Conservation (phyloP, 345 rosid genomes). For the Salix exigua region DNA sequence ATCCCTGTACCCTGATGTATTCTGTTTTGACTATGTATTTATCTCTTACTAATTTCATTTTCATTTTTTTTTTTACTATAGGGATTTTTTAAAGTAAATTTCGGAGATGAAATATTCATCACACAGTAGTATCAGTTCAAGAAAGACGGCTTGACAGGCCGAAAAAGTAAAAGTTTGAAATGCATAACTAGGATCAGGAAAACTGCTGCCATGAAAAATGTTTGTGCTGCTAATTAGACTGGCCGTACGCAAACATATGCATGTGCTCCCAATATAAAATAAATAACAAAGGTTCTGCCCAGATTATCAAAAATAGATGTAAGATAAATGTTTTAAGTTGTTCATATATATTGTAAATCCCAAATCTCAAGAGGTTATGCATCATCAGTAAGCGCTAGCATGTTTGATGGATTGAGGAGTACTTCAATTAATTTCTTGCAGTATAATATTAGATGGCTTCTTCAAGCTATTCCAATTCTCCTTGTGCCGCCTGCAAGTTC, state of each 20-base stretch:
- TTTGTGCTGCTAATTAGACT: not conserved
- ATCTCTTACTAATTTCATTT: not conserved
- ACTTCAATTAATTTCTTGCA: not conserved
- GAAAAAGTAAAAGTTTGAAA: conserved; percentile 17
- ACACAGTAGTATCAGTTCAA: conserved; percentile 6
- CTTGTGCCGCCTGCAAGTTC: conserved; percentile 38
- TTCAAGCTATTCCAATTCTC: conserved; percentile 25
- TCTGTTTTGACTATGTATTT: not conserved
- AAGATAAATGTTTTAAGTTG: no score
- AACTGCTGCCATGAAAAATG: not conserved
- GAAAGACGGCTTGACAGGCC: conserved; percentile 25
- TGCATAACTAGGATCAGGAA: not conserved
- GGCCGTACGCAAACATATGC: not conserved
- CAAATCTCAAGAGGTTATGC: not conserved
- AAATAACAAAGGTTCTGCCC: not conserved
- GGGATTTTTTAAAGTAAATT: not conserved
- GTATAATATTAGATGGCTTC: conserved; percentile 17
- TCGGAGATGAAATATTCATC: not conserved
- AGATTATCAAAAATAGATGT: not conserved
- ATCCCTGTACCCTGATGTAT: not conserved
- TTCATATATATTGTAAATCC: not conserved
- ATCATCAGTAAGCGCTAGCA: not conserved
- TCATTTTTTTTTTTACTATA: conserved; percentile 5
- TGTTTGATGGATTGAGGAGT: not conserved
- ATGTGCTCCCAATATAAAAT: not conserved